These are phyloP conservation scores for Macaranga tanarius DNA, from an alignment of 441 rosid genomes.

Conservation along the genomic window DNA sequence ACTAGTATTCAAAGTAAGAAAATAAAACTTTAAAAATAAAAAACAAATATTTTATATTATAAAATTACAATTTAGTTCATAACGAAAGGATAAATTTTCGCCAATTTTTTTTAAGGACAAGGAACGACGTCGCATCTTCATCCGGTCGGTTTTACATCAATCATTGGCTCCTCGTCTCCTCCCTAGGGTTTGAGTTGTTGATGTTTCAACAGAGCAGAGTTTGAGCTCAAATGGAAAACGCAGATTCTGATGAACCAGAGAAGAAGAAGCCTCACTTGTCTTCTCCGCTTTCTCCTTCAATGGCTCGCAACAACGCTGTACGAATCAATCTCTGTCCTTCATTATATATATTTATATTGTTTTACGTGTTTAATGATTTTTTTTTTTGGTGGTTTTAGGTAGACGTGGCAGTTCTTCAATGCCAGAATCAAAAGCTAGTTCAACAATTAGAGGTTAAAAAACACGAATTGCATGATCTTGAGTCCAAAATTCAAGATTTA, in stretches of 20 bases:
- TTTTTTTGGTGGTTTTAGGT: constrained; percentile 39
- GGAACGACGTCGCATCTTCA: too few species aligned
- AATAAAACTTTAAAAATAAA: too few species aligned
- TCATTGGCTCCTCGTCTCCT: too few species aligned
- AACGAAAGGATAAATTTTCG: too few species aligned
- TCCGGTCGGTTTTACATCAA: too few species aligned
- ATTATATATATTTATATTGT: background rate
- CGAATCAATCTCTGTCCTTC: constrained; percentile 36
- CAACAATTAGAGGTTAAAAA: constrained; percentile 76
- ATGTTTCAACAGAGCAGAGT: too few species aligned
- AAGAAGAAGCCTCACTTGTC: constrained; percentile 68
- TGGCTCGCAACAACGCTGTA: constrained; percentile 56
- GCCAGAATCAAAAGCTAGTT: constrained; percentile 80
- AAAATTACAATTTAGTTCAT: too few species aligned
- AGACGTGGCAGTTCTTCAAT: constrained; percentile 74
- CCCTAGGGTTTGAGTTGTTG: too few species aligned
- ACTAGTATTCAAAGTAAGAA: too few species aligned
- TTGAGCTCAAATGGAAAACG: constrained; percentile 39
- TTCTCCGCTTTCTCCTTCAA: constrained; percentile 42
- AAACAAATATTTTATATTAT: too few species aligned
- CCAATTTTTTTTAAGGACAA: too few species aligned
- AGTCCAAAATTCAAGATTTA: constrained; percentile 52
- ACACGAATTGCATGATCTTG: constrained; percentile 67
- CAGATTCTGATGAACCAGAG: constrained; percentile 65
- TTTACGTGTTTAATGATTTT: background rate